A percentile compares a stretch with the other conserved stretches of the same genome.
Evolutionary conservation across 2,329 filamentous ascomycete species (phyloP).

Genomic region (Aureobasidium namibiae): DNA sequence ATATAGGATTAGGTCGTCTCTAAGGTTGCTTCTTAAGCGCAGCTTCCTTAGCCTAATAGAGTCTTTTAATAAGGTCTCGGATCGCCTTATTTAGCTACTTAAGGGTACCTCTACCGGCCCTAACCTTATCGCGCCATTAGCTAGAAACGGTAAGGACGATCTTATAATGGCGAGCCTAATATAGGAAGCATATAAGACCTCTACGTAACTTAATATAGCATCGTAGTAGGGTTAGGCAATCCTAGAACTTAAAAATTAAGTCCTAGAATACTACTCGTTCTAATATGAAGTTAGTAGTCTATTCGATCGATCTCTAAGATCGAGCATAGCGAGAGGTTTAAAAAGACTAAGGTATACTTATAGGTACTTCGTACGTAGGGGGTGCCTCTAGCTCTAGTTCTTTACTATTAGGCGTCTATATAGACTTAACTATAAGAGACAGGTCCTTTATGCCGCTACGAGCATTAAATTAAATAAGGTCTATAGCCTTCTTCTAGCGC

Average conservation of each 20-base stretch:
- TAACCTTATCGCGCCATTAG: not conserved
- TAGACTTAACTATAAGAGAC: not conserved
- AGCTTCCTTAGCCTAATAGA: too few species aligned
- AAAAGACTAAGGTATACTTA: not conserved
- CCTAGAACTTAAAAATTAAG: not conserved
- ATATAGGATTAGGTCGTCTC: not conserved
- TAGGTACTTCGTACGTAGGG: not conserved
- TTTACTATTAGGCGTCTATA: not conserved
- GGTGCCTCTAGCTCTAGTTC: not conserved
- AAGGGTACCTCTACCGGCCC: not conserved
- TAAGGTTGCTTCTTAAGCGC: too few species aligned
- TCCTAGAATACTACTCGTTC: not conserved
- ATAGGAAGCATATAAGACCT: not conserved
- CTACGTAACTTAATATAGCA: not conserved
- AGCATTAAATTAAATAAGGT: not conserved
- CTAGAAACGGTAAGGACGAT: not conserved
- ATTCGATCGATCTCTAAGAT: not conserved
- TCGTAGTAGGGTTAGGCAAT: not conserved
- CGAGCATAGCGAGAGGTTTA: too few species aligned
- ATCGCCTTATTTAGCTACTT: not conserved
- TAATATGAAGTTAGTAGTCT: not conserved
- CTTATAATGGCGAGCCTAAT: not conserved
- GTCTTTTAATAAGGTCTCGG: not conserved
- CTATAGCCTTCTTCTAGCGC: not conserved
- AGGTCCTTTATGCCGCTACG: not conserved